phyloP scores from a whole-genome alignment of 441 rosid species.

The Adansonia grandidieri region DNA sequence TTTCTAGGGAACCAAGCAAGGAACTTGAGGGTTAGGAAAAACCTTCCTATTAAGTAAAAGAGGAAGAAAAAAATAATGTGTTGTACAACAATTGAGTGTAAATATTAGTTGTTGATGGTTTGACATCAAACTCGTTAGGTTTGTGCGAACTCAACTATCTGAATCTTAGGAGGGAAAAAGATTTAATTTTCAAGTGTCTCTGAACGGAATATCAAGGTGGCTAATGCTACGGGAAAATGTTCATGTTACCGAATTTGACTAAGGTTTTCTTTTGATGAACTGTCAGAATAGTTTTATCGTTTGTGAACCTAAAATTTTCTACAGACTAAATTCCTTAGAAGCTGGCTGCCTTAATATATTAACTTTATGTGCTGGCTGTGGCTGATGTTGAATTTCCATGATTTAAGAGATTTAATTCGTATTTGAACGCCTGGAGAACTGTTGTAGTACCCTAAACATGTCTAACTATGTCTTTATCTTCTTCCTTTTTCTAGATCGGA shows the following conservation, averaged over 20 bases:
- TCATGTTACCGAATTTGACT: slow-evolving; percentile 11
- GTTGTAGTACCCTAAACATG: neutral
- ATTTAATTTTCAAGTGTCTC: slow-evolving; percentile 7
- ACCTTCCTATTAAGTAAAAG: slow-evolving; percentile 1
- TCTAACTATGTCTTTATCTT: neutral
- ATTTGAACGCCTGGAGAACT: neutral
- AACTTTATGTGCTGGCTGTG: slow-evolving; percentile 2
- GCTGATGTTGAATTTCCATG: slow-evolving; percentile 2
- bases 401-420: slow-evolving; percentile 15
- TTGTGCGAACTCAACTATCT: neutral
- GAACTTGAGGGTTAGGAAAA: slow-evolving; percentile 8
- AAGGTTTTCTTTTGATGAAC: neutral
- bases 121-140: neutral
- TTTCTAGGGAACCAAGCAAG: slow-evolving; percentile 6
- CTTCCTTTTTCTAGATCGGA: slow-evolving; percentile 61
- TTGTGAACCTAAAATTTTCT: neutral
- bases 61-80: neutral
- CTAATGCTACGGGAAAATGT: slow-evolving; percentile 7
- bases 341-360: slow-evolving; percentile 4
- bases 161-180: neutral
- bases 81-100: slow-evolving; percentile 4
- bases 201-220: neutral
- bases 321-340: neutral
- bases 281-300: slow-evolving; percentile 5
- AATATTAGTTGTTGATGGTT: neutral